Evolutionary conservation across 176 grass and related monocot genomes (phyloP), one percentile per base, ranked within the genome.

Genomic region (Triticum monococcum): DNA sequence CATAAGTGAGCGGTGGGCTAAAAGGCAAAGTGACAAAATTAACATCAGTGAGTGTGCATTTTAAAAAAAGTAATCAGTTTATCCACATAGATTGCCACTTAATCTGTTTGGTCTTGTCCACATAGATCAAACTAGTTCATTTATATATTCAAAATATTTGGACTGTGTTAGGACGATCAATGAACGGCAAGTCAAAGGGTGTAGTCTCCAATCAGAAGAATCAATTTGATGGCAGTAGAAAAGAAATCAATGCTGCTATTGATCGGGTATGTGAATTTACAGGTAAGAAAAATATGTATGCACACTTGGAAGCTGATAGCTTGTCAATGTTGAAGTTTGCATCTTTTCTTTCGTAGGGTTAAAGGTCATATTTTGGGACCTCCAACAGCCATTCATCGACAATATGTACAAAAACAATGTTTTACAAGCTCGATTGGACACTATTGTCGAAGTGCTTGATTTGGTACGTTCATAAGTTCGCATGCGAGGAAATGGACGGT

Each of bases 301-400:
- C 50, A 50, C 64, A 36, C 37, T 24, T 84, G 40, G 65, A 88
- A 90, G 57, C 26, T 79, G 31, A 46, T 45, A 56, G 24, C 36
- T 87, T 61, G 67, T 72, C 26, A 14, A 56, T 84, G 48, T 75
- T 86, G 17, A 64, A 68, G 79, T 79, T 40, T 69, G n/a, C 72
- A 81, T 5, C 36, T 91, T 67, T 86, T 61, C 60, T 89, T 85
- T 85, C 20, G 40, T 90, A 98, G 97, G 97, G 36, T 91, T 68
- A 74, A 98, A 98, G 79, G 91, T 96, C 64, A 91, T 98, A 89
- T 98, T 98, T 88, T 98, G 97, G 97, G 97, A 98, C 85, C 77
- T 96, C 79, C 93, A 93, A 54, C 92, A 89, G 72, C 88, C 90
- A 82, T 98, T 94, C 91, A 96, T 98, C 81, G 92, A 94, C 30